Evolutionary conservation across 2,329 filamentous ascomycete genomes (phyloP), one percentile per base, ranked within the genome.

Genomic region (Uncinocarpus reesii): DNA sequence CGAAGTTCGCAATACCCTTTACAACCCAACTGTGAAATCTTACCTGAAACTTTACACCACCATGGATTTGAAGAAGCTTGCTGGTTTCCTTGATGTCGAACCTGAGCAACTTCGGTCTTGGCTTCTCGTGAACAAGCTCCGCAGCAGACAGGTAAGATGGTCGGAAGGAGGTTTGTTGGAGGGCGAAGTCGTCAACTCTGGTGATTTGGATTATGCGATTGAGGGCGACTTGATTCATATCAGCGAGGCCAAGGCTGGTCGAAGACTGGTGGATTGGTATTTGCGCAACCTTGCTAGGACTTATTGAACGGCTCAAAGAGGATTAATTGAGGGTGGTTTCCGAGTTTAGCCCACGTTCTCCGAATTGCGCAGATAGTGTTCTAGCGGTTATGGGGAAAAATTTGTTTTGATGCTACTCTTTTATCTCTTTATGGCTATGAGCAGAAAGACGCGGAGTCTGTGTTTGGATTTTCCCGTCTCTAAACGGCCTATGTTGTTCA

Each of bases 31-130:
- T 38, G 85, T 98, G 67, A 95, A 94, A 77, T 95, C 89, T 54
- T 98, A 98, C 76, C 80, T 98, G 58, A 92, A 94, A 67, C 84
- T 98, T 49, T 98, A 98, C 80, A 96, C 92, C 38, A 98, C 92
- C 58, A 96, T 98, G 90, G 92, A 98, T 63, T 77, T 98, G 55
- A 92, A 90, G 76, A 98, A 98, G 75, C 81, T 98, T 53, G 87
- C 92, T 53, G 89, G 89, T 52, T 98, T 98, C 80, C 78, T 98
- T 48, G 92, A 96, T 62, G 87, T 95, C 51, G 83, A 95, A 70
- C 84, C 90, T n/a, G 92, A 96, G 69, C 88, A 94, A 73, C 78
- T 98, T 57, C 83, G 92, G 59, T 84, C 85, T 52, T 95, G 88
- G 84, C 75, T 98, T 53, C 73, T 98, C 55, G 88, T 98, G 55